Evolutionary conservation across 306 rosid species (phyloP).

Genomic region (Geum urbanum): DNA sequence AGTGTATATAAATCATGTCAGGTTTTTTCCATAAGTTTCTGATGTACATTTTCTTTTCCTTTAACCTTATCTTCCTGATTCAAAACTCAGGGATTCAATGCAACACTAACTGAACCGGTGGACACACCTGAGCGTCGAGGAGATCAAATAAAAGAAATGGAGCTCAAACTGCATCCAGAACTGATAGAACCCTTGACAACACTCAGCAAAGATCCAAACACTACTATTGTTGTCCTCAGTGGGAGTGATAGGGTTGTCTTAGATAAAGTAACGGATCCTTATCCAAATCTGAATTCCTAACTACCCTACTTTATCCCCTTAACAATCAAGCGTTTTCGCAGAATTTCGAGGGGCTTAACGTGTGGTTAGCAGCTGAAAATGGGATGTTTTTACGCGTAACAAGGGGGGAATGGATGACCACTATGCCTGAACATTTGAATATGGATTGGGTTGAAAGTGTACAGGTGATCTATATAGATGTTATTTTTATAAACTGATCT

Average conservation of each 20-base stretch:
- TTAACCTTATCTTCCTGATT: slow-evolving; percentile 25
- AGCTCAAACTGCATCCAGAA: slow-evolving; percentile 76
- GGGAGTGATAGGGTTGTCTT: slow-evolving; percentile 71
- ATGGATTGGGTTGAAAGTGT: slow-evolving; percentile 96
- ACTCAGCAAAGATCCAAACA: slow-evolving; percentile 66
- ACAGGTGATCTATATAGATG: slow-evolving; percentile 39
- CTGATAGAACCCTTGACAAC: slow-evolving; percentile 55
- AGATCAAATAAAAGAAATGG: slow-evolving; percentile 86
- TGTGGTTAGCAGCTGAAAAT: slow-evolving; percentile 99
- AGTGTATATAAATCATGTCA: neutral
- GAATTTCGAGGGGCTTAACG: slow-evolving; percentile 71
- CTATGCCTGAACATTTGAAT: slow-evolving; percentile 93
- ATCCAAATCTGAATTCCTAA: slow-evolving; percentile 19
- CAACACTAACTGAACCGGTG: slow-evolving; percentile 83
- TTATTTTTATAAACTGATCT: neutral
- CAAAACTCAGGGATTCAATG: slow-evolving; percentile 73
- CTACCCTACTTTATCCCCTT: slow-evolving; percentile 12
- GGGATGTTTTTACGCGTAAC: slow-evolving; percentile 84
- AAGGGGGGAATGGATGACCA: slow-evolving; percentile 90
- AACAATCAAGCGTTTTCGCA: slow-evolving; percentile 38
- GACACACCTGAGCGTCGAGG: slow-evolving; percentile 70
- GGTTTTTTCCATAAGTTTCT: neutral
- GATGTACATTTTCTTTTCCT: neutral
- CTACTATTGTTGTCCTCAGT: slow-evolving; percentile 87
- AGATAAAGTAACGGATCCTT: slow-evolving; percentile 49